Evolutionary conservation across 495 filamentous ascomycete species (phyloP).

Genomic region (Hypoxylon perforatum): DNA sequence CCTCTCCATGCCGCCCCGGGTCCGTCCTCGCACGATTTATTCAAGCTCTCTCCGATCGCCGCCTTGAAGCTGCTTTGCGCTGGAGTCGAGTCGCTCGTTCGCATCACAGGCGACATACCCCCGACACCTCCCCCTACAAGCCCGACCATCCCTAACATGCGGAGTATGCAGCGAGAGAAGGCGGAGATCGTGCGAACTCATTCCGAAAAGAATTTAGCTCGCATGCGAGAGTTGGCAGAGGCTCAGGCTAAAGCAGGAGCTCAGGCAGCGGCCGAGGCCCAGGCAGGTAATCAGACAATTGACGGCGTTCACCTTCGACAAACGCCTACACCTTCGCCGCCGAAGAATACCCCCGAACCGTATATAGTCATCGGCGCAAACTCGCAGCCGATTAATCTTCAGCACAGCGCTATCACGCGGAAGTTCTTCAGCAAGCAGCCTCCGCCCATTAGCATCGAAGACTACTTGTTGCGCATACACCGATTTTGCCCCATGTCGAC

Average conservation of each 20-base stretch:
- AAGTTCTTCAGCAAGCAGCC: constrained; percentile 92
- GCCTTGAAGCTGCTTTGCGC: constrained; percentile 83
- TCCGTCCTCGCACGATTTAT: constrained; percentile 66
- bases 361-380: constrained; percentile 69
- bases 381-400: constrained; percentile 70
- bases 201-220: constrained; percentile 58
- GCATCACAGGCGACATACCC: constrained; percentile 75
- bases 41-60: constrained; percentile 73
- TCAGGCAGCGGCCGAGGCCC: constrained; percentile 19
- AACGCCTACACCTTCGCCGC: constrained; percentile 36
- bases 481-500: constrained; percentile 95
- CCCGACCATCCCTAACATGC: constrained; percentile 70
- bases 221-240: constrained; percentile 49
- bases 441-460: constrained; percentile 81
- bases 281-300: constrained; percentile 44
- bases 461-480: constrained; percentile 89
- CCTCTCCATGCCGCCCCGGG: constrained; percentile 43
- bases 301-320: constrained; percentile 59
- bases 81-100: constrained; percentile 78
- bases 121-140: constrained; percentile 75
- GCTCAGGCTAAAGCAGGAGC: constrained; percentile 27
- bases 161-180: constrained; percentile 66
- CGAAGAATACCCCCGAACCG: constrained; percentile 47
- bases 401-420: constrained; percentile 82
- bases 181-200: constrained; percentile 66